Conservation (phyloP, 495 filamentous ascomycete genomes). For the Chaetomium tenue region DNA sequence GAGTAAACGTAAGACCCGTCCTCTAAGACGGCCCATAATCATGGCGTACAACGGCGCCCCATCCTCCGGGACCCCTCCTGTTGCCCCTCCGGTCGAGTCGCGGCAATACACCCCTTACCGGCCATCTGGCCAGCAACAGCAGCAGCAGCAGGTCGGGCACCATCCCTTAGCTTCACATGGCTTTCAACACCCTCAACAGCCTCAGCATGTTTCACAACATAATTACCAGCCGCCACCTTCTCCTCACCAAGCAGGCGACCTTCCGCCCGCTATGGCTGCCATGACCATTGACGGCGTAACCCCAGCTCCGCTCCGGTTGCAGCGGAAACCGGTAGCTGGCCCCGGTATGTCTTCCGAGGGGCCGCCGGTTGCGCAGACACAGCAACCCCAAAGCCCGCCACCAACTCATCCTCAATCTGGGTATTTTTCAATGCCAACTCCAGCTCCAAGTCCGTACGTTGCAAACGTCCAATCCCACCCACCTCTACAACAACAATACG, state of each 20-base stretch:
- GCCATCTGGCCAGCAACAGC: constrained; percentile 13
- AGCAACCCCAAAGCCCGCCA: background rate
- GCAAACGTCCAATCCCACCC: background rate
- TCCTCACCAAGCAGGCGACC: background rate
- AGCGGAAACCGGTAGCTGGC: constrained; percentile 10
- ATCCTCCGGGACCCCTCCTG: background rate
- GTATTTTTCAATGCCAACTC: background rate
- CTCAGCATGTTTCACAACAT: background rate
- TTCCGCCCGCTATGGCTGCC: constrained; percentile 6
- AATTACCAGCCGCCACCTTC: constrained; percentile 10
- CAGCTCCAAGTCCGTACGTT: background rate
- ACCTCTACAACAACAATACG: background rate
- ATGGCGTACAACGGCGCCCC: constrained; percentile 5
- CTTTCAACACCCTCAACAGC: background rate
- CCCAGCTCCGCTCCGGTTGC: constrained; percentile 1
- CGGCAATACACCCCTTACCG: constrained; percentile 11
- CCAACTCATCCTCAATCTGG: background rate
- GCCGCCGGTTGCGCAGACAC: background rate
- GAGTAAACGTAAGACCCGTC: background rate
- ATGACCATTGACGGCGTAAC: background rate
- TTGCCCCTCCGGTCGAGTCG: background rate
- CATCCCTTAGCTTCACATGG: constrained; percentile 5
- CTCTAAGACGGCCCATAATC: background rate
- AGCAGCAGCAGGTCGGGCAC: constrained; percentile 26
- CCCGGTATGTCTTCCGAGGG: background rate